phyloP scores from a whole-genome alignment of 106 monocot species.

The Acorus calamus region DNA sequence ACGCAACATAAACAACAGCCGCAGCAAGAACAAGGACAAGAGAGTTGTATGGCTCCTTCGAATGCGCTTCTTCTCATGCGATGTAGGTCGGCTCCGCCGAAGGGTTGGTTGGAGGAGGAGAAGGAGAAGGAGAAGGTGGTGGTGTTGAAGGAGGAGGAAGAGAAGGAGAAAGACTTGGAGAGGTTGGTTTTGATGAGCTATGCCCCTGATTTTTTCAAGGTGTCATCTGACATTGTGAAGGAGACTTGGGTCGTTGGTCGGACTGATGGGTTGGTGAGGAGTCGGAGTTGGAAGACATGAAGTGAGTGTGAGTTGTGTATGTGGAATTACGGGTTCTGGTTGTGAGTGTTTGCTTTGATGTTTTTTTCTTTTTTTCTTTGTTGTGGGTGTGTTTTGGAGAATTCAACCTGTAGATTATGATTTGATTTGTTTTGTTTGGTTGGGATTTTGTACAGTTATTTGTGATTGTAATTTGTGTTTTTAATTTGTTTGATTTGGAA shows the following conservation, averaged over 20 bases:
- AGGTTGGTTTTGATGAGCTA: constrained; percentile 39
- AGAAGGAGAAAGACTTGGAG: constrained; percentile 25
- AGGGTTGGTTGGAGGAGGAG: constrained; percentile 21
- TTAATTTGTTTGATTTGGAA: too few species aligned
- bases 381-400: too few species aligned
- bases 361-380: too few species aligned
- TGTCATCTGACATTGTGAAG: constrained; percentile 65
- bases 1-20: constrained; percentile 8
- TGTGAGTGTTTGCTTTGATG: too few species aligned
- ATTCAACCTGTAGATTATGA: too few species aligned
- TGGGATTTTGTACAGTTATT: too few species aligned
- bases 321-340: too few species aligned
- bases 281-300: constrained; percentile 76
- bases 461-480: too few species aligned
- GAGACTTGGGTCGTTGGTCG: constrained; percentile 82
- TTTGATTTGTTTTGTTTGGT: too few species aligned
- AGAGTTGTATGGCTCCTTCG: constrained; percentile 30
- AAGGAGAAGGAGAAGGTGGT: constrained; percentile 6
- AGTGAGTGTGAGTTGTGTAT: too few species aligned
- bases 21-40: constrained; percentile 6
- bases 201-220: constrained; percentile 58
- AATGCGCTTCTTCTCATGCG: constrained; percentile 85
- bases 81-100: constrained; percentile 71
- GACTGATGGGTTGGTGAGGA: constrained; percentile 48
- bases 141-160: constrained; percentile 3